Percentiles rank a stretch among this genome's conserved stretches.
These are phyloP conservation scores for Knoxia roxburghii DNA, from an alignment of 257 asterid species.

Conservation along the genomic window DNA sequence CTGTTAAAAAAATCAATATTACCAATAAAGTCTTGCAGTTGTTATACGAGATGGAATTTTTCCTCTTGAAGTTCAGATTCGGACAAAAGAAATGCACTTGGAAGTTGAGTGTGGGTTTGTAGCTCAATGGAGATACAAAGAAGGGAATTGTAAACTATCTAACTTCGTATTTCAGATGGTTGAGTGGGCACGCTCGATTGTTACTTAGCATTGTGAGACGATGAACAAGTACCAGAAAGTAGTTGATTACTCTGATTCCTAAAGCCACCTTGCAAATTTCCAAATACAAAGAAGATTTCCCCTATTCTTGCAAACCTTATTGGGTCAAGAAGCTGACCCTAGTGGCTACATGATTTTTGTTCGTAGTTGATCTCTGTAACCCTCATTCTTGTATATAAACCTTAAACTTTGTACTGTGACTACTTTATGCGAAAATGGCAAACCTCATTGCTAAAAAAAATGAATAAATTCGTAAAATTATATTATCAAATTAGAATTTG, in stretches of 20 bases:
- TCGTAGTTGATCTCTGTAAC: constrained; percentile 1
- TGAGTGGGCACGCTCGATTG: constrained; percentile 99
- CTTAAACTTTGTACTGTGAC: constrained; percentile 35
- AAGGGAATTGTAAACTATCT: constrained; percentile 72
- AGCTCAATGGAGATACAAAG: constrained; percentile 98
- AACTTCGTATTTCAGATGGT: constrained; percentile 93
- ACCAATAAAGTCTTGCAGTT: too few species aligned
- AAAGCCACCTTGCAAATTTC: constrained; percentile 56
- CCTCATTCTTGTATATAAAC: constrained; percentile 44
- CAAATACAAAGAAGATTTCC: constrained; percentile 68
- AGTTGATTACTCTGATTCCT: constrained; percentile 12
- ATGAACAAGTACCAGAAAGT: constrained; percentile 47
- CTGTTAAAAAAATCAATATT: too few species aligned
- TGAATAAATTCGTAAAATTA: too few species aligned
- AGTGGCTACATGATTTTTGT: not conserved
- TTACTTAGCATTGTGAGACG: constrained; percentile 93
- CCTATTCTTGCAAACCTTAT: constrained; percentile 60
- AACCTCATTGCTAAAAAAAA: too few species aligned
- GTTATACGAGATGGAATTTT: constrained; percentile 62
- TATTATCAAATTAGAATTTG: too few species aligned
- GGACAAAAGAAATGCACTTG: constrained; percentile 94
- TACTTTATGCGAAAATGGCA: constrained; percentile 11
- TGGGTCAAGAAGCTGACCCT: constrained; percentile 50
- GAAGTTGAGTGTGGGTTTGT: constrained; percentile 98
- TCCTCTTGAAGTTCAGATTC: constrained; percentile 95